phyloP scores from a whole-genome alignment of 441 rosid genomes.

The Aleurites moluccanus region DNA sequence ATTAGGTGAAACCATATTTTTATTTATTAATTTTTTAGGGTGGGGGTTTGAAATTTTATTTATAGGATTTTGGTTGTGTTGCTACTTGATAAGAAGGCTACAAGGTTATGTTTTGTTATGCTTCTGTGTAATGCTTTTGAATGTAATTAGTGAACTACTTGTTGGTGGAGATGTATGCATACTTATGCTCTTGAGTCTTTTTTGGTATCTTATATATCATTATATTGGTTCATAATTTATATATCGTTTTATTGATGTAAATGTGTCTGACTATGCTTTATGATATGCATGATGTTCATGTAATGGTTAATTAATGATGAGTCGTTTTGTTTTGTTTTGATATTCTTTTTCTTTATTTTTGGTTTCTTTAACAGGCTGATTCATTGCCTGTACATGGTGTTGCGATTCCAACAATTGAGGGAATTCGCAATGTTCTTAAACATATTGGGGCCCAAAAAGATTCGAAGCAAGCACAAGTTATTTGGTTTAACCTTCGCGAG shows the following conservation, averaged over 20 bases:
- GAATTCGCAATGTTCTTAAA: slow-evolving; percentile 85
- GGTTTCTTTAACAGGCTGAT: slow-evolving; percentile 60
- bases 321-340: slow-evolving; percentile 3
- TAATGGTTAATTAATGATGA: not conserved
- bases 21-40: too few relatives aligned
- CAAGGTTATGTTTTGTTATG: not conserved
- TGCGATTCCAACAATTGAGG: slow-evolving; percentile 86
- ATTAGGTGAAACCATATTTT: too few relatives aligned
- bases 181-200: not conserved
- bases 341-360: slow-evolving; percentile 14
- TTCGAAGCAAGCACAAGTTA: slow-evolving; percentile 56
- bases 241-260: too few relatives aligned
- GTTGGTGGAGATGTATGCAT: not conserved
- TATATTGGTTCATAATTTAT: not conserved
- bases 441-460: slow-evolving; percentile 74
- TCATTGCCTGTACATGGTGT: slow-evolving; percentile 86
- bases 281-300: not conserved
- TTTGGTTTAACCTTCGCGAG: slow-evolving; percentile 97
- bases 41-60: not conserved
- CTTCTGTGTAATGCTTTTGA: not conserved
- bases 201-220: not conserved
- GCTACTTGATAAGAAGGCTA: not conserved
- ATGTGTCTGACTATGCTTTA: not conserved
- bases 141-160: not conserved
- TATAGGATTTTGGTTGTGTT: not conserved